Conservation (phyloP, 441 rosid genomes). For the Omphalea diandra region DNA sequence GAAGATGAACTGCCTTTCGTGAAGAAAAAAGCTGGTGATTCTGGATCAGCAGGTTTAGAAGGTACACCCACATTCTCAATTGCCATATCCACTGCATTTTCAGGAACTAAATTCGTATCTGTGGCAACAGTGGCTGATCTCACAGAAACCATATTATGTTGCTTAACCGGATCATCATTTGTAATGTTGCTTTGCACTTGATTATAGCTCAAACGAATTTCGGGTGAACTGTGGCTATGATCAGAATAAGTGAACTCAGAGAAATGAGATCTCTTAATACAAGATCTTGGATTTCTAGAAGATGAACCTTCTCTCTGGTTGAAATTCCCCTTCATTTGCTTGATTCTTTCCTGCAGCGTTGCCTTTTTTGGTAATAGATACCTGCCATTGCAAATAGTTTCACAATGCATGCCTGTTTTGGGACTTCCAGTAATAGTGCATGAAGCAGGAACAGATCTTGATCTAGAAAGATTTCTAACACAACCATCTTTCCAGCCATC, state of each 20-base stretch:
- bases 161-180: conserved; percentile 31
- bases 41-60: conserved; percentile 31
- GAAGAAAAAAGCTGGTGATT: conserved; percentile 37
- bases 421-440: conserved; percentile 45
- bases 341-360: conserved; percentile 42
- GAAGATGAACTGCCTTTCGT: conserved; percentile 25
- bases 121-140: conserved; percentile 29
- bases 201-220: conserved; percentile 35
- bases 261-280: conserved; percentile 34
- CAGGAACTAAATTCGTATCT: conserved; percentile 40
- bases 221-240: conserved; percentile 41
- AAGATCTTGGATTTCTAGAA: conserved; percentile 43
- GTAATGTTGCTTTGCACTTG: conserved; percentile 32
- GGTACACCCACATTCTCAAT: conserved; percentile 34
- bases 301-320: conserved; percentile 37
- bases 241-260: conserved; percentile 29
- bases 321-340: conserved; percentile 42
- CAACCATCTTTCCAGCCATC: conserved; percentile 90
- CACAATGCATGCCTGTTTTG: conserved; percentile 29
- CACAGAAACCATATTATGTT: conserved; percentile 40
- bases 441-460: conserved; percentile 68
- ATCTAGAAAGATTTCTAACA: conserved; percentile 43
- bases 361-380: conserved; percentile 46
- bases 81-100: conserved; percentile 34
- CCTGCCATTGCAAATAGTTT: conserved; percentile 38